A percentile compares a stretch with the other conserved stretches of the same genome.
Conservation (phyloP, 2,329 filamentous ascomycete genomes). For the Beauveria scarabaeidicola region DNA sequence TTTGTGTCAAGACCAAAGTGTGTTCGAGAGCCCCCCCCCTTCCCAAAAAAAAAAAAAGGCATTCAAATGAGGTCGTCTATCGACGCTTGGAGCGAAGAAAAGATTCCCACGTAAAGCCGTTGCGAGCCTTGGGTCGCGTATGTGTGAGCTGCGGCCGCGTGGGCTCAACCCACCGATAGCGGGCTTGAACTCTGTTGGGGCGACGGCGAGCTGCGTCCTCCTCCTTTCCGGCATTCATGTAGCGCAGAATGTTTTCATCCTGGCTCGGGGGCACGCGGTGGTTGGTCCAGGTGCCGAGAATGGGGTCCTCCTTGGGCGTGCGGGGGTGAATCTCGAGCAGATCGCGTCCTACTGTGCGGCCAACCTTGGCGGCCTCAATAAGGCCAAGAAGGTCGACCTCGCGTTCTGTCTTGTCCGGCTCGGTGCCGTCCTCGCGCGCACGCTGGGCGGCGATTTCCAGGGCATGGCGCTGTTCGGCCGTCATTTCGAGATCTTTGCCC, state of each 20-base stretch:
- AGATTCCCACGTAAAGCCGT: constrained; percentile 17
- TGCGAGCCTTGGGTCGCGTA: constrained; percentile 4
- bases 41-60: neutral
- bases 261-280: constrained; percentile 31
- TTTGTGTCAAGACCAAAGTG: too few relatives aligned
- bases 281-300: constrained; percentile 23
- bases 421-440: neutral
- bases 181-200: constrained; percentile 3
- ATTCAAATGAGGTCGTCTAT: constrained; percentile 8
- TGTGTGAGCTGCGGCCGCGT: constrained; percentile 12
- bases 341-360: constrained; percentile 18
- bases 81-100: constrained; percentile 20
- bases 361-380: constrained; percentile 24
- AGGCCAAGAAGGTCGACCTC: constrained; percentile 24
- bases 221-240: constrained; percentile 15
- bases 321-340: constrained; percentile 32
- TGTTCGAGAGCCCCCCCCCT: too few relatives aligned
- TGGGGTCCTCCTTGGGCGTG: constrained; percentile 31
- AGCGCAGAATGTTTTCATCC: constrained; percentile 25
- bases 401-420: constrained; percentile 10
- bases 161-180: constrained; percentile 17
- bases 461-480: constrained; percentile 16
- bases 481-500: constrained; percentile 15
- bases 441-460: constrained; percentile 11
- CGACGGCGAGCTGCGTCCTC: neutral